phyloP scores from a whole-genome alignment of 139 green algal species.

The Micromonas commoda region DNA sequence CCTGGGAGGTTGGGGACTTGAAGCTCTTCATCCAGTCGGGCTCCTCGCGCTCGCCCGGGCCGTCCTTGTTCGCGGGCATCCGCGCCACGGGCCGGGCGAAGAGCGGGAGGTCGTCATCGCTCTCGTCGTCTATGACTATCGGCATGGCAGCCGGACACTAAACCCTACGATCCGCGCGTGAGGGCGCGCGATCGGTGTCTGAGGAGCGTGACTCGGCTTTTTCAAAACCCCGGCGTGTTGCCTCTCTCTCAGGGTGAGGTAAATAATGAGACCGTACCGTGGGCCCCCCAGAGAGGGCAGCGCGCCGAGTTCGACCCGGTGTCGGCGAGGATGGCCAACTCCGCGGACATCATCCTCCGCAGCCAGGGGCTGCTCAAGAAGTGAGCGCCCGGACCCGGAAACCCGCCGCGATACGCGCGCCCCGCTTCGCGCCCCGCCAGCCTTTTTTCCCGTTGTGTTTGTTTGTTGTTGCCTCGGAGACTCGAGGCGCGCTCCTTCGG shows the following conservation, averaged over 20 bases:
- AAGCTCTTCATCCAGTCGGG: conserved; percentile 15
- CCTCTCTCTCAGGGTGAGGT: no score
- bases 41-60: neutral
- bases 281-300: no score
- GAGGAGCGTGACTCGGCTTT: no score
- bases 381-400: neutral
- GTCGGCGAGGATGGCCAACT: neutral
- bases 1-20: neutral
- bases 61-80: neutral
- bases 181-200: no score
- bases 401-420: no score
- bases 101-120: neutral
- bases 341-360: neutral
- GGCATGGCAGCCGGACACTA: no score
- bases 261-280: no score
- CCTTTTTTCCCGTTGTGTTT: neutral
- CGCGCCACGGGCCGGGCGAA: neutral
- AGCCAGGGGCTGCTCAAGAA: neutral
- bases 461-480: neutral
- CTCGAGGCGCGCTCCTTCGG: no score
- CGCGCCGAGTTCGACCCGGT: no score
- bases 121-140: neutral
- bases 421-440: neutral
- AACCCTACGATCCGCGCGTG: no score
- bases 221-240: no score